Evolutionary conservation across 1,139 yeast species (phyloP), one percentile per base, ranked within the genome.

Genomic region (Candida mesenterica): DNA sequence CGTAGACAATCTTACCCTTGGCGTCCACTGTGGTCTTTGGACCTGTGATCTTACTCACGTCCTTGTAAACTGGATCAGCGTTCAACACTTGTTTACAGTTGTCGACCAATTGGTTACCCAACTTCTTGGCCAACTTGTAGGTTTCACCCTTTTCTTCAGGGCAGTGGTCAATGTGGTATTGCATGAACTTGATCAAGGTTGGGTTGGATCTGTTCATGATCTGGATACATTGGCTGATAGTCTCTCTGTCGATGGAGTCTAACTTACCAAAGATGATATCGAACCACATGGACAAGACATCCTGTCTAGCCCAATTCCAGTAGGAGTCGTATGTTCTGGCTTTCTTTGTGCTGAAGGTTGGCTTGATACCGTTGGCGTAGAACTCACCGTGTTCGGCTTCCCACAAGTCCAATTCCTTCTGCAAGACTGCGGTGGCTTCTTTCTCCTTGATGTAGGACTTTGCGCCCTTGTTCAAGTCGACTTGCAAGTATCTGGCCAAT

Each of bases 281-380:
- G 60, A 79, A 92, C 70, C 88, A 92, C 89, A 92, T 84, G 35
- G 90, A 81, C 51, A 92, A 70, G 43, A 94, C 86, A 61, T 94
- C 96, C 71, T 92, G 98, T 67, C 97, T 86, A 31, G 97, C 97
- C 98, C 98, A 92, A 66, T 94, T 94, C 98, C 98, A 92, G 65
- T 90, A 89, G 18, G 97, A 89, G 65, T 92, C 97, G 62, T 92
- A 92, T 37, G 85, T 81, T 72, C 98, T 86, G 26, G 97, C 95
- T 71, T 92, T 92, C 68, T 85, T 77, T 44, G 94, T 75, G 28
- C 96, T 86, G 69, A 92, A 92, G 7, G 84, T 81, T 33, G 98
- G 96, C 49, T 81, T 74, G 53, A 92, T 84, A 59, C 98, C 97
- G 40, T 80, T 76, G 34, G 97, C 92, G 60, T 90, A 92, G 58